These are phyloP conservation scores for Agaricus blazei DNA, from an alignment of 768 basidiomycete species.

Conservation along the genomic window DNA sequence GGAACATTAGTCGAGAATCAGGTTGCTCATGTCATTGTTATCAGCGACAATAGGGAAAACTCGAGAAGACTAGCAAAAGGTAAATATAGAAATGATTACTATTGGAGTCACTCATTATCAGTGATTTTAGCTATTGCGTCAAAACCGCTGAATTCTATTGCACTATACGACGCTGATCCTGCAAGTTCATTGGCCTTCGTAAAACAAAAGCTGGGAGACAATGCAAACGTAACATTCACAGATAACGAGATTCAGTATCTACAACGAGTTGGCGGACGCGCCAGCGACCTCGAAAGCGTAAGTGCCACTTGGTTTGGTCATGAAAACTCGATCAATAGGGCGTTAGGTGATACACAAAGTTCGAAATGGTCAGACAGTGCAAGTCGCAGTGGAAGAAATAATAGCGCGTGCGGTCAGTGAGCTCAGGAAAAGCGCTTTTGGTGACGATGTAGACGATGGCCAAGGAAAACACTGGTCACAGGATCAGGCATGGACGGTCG, in stretches of 20 bases:
- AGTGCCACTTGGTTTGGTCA: slow-evolving; percentile 20
- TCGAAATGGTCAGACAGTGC: slow-evolving; percentile 61
- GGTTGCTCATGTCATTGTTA: slow-evolving; percentile 86
- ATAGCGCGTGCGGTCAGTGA: slow-evolving; percentile 74
- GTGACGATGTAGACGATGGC: slow-evolving; percentile 86
- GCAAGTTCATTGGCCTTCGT: slow-evolving; percentile 78
- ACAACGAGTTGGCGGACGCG: slow-evolving; percentile 80
- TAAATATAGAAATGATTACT: slow-evolving; percentile 18
- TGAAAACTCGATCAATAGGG: background rate
- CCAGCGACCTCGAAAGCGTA: slow-evolving; percentile 84
- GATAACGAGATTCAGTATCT: slow-evolving; percentile 52
- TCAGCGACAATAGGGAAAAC: slow-evolving; percentile 88
- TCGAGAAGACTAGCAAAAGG: slow-evolving; percentile 81
- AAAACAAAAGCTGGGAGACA: slow-evolving; percentile 67
- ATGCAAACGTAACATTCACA: slow-evolving; percentile 49
- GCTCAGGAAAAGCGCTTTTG: slow-evolving; percentile 87
- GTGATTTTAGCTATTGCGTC: slow-evolving; percentile 63
- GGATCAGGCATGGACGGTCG: slow-evolving; percentile 83
- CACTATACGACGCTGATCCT: slow-evolving; percentile 82
- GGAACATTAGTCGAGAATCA: slow-evolving; percentile 77
- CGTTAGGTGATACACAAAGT: slow-evolving; percentile 81
- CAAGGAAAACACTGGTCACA: slow-evolving; percentile 79
- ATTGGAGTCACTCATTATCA: background rate
- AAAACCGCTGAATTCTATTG: slow-evolving; percentile 74
- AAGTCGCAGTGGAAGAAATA: slow-evolving; percentile 89